These are phyloP conservation scores for Zarea fungicola DNA, from an alignment of 2,329 filamentous ascomycete genomes.

Conservation along the genomic window DNA sequence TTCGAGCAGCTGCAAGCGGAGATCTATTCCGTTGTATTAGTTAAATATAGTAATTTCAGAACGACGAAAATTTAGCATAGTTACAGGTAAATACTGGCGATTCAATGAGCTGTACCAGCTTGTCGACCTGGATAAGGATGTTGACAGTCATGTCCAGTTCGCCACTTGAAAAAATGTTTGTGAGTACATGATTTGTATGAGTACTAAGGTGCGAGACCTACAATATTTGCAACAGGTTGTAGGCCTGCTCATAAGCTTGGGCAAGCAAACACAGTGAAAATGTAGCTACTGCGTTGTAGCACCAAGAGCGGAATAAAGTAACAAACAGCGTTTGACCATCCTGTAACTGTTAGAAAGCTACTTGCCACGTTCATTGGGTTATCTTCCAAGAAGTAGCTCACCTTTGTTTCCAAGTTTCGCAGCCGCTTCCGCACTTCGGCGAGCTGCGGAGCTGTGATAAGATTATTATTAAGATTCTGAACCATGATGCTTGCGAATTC, in stretches of 20 bases:
- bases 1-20: slow-evolving; percentile 89
- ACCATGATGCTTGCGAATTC: slow-evolving; percentile 99
- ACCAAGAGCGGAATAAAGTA: slow-evolving; percentile 92
- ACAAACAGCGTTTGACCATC: slow-evolving; percentile 96
- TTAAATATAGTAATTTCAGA: background rate
- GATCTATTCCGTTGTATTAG: slow-evolving; percentile 50
- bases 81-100: slow-evolving; percentile 96
- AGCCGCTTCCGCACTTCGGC: slow-evolving; percentile 85
- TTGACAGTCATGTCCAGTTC: slow-evolving; percentile 99
- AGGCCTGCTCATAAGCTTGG: slow-evolving; percentile 96
- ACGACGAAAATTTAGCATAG: slow-evolving; percentile 25
- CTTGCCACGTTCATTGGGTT: background rate
- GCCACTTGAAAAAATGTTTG: slow-evolving; percentile 50
- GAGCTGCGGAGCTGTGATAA: slow-evolving; percentile 93
- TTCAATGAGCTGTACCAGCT: slow-evolving; percentile 92
- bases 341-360: no score
- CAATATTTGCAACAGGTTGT: slow-evolving; percentile 94
- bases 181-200: no score
- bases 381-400: slow-evolving; percentile 30
- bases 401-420: slow-evolving; percentile 82
- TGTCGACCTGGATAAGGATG: slow-evolving; percentile 97
- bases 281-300: slow-evolving; percentile 94
- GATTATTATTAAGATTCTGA: slow-evolving; percentile 97
- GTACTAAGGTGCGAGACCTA: slow-evolving; percentile 35
- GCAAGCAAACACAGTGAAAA: slow-evolving; percentile 94